Evolutionary conservation across 2,329 filamentous ascomycete species (phyloP).

Genomic region (Grosmannia huntii): DNA sequence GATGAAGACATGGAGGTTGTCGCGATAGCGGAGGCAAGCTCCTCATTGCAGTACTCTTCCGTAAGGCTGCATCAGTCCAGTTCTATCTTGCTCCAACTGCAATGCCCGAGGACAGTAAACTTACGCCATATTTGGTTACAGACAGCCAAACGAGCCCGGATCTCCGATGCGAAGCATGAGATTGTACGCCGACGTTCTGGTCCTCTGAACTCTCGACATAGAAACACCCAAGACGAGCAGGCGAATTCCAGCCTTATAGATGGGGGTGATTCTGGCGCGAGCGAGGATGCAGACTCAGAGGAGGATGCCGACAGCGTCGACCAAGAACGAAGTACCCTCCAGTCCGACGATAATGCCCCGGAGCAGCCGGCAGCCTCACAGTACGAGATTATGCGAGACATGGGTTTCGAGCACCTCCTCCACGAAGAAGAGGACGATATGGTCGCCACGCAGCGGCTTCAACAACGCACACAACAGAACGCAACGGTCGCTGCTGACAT

Average conservation of each 20-base stretch:
- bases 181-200: neutral
- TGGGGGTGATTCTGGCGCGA: neutral
- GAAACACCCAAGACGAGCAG: neutral
- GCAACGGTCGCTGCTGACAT: conserved; percentile 10
- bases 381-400: conserved; percentile 49
- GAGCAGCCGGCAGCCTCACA: conserved; percentile 38
- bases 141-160: conserved; percentile 23
- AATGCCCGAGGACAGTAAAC: neutral
- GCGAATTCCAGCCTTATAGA: conserved; percentile 6
- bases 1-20: conserved; percentile 18
- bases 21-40: conserved; percentile 27
- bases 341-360: conserved; percentile 6
- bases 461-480: conserved; percentile 22
- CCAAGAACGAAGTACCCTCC: conserved; percentile 2
- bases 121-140: neutral
- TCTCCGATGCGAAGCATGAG: conserved; percentile 17
- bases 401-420: conserved; percentile 43
- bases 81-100: neutral
- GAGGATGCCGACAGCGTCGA: conserved; percentile 7
- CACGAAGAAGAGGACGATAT: conserved; percentile 47
- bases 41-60: conserved; percentile 24
- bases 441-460: conserved; percentile 51
- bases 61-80: conserved; percentile 18
- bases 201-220: neutral
- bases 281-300: neutral